Percentiles rank a stretch among this genome's conserved stretches.
Conservation (phyloP, 1,139 yeast species). For the Yamadazyma membranifaciens region DNA sequence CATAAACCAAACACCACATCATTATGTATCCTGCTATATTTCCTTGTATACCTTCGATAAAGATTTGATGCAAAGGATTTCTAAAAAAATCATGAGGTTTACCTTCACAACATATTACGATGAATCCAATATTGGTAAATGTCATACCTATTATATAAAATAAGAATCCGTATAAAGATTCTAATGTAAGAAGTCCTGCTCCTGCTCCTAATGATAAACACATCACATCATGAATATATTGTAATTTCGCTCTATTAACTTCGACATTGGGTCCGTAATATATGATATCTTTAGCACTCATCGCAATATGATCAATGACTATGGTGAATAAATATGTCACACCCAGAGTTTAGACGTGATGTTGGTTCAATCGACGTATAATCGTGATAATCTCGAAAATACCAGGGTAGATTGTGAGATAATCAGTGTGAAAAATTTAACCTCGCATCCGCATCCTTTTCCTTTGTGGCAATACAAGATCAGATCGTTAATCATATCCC, state of each 20-base stretch:
- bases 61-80: slow-evolving; percentile 55
- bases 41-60: slow-evolving; percentile 53
- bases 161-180: slow-evolving; percentile 59
- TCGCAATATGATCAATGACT: not conserved
- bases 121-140: slow-evolving; percentile 42
- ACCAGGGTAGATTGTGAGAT: not conserved
- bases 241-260: slow-evolving; percentile 40
- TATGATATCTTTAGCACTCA: slow-evolving; percentile 12
- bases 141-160: slow-evolving; percentile 55
- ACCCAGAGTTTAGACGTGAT: no score
- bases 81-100: slow-evolving; percentile 48
- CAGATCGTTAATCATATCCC: not conserved
- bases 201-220: slow-evolving; percentile 66
- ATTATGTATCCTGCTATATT: slow-evolving; percentile 70
- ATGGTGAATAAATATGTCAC: no score
- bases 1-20: slow-evolving; percentile 85
- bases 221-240: slow-evolving; percentile 61
- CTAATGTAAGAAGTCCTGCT: slow-evolving; percentile 71
- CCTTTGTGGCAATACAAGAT: slow-evolving; percentile 2
- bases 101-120: slow-evolving; percentile 39
- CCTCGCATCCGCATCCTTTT: no score
- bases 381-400: not conserved
- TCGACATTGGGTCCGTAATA: slow-evolving; percentile 27
- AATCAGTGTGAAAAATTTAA: not conserved
- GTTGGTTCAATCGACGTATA: no score